phyloP scores from a whole-genome alignment of 345 rosid genomes.

The Rhizophora apiculata region DNA sequence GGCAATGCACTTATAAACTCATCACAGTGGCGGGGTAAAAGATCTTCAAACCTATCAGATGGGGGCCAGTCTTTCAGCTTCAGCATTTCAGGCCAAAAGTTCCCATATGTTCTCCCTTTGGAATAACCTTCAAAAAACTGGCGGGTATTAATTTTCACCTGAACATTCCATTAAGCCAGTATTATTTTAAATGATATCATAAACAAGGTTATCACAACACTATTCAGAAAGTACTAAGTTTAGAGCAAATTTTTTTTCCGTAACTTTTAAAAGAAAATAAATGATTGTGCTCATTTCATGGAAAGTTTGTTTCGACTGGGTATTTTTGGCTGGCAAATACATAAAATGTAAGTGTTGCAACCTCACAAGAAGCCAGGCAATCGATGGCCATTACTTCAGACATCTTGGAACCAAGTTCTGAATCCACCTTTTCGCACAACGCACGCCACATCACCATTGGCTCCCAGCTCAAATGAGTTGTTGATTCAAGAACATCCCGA shows the following conservation, averaged over 20 bases:
- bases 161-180: slow-evolving; percentile 20
- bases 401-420: slow-evolving; percentile 42
- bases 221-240: no score
- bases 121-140: slow-evolving; percentile 79
- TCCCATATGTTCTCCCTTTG: slow-evolving; percentile 61
- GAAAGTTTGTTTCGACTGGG: neutral
- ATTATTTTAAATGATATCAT: neutral
- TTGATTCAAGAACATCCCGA: slow-evolving; percentile 45
- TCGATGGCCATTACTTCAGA: slow-evolving; percentile 72
- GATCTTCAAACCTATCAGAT: slow-evolving; percentile 73
- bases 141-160: slow-evolving; percentile 67
- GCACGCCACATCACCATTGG: slow-evolving; percentile 98
- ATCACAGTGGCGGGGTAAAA: slow-evolving; percentile 87
- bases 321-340: neutral
- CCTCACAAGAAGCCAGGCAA: slow-evolving; percentile 77
- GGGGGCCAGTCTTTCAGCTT: slow-evolving; percentile 99
- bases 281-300: neutral
- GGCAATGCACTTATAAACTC: slow-evolving; percentile 81
- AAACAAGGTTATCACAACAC: neutral
- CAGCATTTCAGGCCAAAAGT: slow-evolving; percentile 92
- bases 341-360: slow-evolving; percentile 10
- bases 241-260: no score
- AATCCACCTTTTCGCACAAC: slow-evolving; percentile 50
- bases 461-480: slow-evolving; percentile 86
- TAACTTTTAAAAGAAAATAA: slow-evolving; percentile 24